Percentiles rank a stretch among this genome's conserved stretches.
These are phyloP conservation scores for Boletus pseudo-olivaceus DNA, from an alignment of 768 basidiomycete genomes.

Conservation along the genomic window DNA sequence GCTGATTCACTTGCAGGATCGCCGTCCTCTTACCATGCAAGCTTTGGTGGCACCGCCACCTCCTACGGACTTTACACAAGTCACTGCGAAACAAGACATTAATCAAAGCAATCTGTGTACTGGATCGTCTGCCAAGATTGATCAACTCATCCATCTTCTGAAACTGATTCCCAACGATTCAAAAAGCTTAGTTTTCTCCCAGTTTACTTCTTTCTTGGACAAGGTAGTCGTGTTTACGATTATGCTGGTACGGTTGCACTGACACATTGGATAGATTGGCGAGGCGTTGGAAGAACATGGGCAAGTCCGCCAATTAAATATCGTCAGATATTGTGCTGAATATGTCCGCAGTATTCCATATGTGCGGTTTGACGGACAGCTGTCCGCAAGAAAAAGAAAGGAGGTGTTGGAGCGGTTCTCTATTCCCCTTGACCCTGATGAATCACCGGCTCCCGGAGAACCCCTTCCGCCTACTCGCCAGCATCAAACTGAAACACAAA, in stretches of 20 bases:
- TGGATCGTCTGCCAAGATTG: slow-evolving; percentile 81
- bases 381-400: slow-evolving; percentile 78
- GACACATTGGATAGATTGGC: slow-evolving; percentile 52
- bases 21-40: slow-evolving; percentile 49
- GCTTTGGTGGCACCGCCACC: slow-evolving; percentile 63
- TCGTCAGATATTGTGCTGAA: slow-evolving; percentile 1
- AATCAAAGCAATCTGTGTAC: slow-evolving; percentile 39
- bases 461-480: slow-evolving; percentile 10
- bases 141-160: slow-evolving; percentile 73
- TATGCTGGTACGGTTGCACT: not conserved
- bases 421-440: slow-evolving; percentile 50
- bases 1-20: slow-evolving; percentile 50
- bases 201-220: slow-evolving; percentile 83
- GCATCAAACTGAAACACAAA: slow-evolving; percentile 5
- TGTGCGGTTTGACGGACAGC: slow-evolving; percentile 80
- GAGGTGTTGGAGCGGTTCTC: slow-evolving; percentile 74
- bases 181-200: slow-evolving; percentile 86
- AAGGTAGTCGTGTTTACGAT: slow-evolving; percentile 43
- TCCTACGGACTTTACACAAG: slow-evolving; percentile 67
- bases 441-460: slow-evolving; percentile 16
- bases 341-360: slow-evolving; percentile 56
- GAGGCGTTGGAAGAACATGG: slow-evolving; percentile 63
- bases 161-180: slow-evolving; percentile 62
- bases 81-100: slow-evolving; percentile 40
- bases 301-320: slow-evolving; percentile 33